Percentiles rank a stretch among this genome's conserved stretches.
Evolutionary conservation across 164 flowering plant genomes (phyloP).

Genomic region (Piper betle): DNA sequence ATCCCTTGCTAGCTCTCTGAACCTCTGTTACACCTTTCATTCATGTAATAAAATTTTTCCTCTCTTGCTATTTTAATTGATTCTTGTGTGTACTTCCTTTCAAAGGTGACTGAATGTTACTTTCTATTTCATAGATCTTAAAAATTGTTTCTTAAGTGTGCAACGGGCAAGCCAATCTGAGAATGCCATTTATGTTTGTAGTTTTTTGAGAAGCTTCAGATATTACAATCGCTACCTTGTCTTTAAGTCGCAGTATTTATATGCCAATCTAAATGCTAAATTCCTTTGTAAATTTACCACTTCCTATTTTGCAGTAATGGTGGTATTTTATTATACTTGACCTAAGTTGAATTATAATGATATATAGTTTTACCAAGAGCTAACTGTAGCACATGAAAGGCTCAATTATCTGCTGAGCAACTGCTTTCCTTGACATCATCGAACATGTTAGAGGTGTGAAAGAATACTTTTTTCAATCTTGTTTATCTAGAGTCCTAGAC

Average conservation of each 20-base stretch:
- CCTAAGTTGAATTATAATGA: neutral
- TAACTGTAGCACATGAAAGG: slow-evolving; percentile 36
- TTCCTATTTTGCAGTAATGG: too few relatives aligned
- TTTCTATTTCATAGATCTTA: neutral
- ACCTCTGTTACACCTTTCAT: neutral
- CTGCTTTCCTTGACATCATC: slow-evolving; percentile 15
- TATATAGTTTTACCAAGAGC: slow-evolving; percentile 38
- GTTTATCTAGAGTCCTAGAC: neutral
- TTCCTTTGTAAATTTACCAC: neutral
- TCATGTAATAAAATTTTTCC: neutral
- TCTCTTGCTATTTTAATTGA: neutral
- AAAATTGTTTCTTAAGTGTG: neutral
- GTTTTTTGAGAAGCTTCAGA: neutral
- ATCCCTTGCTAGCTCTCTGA: neutral
- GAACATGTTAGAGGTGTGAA: slow-evolving; percentile 1
- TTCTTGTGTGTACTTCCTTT: neutral
- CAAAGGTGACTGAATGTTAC: neutral
- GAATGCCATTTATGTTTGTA: neutral
- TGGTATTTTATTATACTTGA: neutral
- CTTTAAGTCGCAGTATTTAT: neutral
- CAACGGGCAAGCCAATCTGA: neutral
- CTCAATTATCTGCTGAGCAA: slow-evolving; percentile 28
- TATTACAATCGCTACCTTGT: neutral
- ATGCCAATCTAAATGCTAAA: neutral
- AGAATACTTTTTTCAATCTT: neutral